Base-by-base conservation (phyloP, 2,329 filamentous ascomycete species). In the Microdochium nivale region DNA sequence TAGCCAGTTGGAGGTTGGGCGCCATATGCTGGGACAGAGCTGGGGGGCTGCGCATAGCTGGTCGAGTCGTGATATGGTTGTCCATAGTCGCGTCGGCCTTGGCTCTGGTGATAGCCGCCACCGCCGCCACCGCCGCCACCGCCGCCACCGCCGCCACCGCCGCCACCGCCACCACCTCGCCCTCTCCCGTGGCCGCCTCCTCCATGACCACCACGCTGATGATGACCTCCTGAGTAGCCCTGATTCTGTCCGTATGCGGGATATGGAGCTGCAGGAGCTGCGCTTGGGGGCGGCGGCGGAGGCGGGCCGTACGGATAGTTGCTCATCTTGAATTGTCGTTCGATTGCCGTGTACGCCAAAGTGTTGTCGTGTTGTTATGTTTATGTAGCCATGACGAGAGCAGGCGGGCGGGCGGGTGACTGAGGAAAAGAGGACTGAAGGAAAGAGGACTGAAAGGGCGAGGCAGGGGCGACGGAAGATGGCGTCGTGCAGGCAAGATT, bases 211-310 rank as follows among this genome's bases (percentile, higher is more conserved):
- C 60, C 62, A 30, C 62, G 60, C 49, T 59, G 58, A 33, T 60
- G 56, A 16, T 60, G 62, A 40, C 72, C 70, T 44, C 40, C 40
- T 44, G 16, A 66, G 59, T 79, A 77, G 32, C 71, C 63, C 24
- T 74, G 68, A n/a, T 66, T 63, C 55, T 70, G 68, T 49, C 58
- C 59, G 51, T 64, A 65, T 2, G 63, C 53, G 27, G 58, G 55
- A 53, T 66, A 66, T 21, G 56, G 53, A 46, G 50, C 54, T 13
- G 57, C 53, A 47, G 60, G 54, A 16, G 60, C 59, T 23, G 61
- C 50, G 14, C 40, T 44, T 7, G 63, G 52, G 11, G 64, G 58
- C 50, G 64, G 58, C 40, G 64, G 64, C 40, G 64, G 64, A 27
- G 61, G 59, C 9, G 60, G 52, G 11, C 48, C 56, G 57, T 61